Base-by-base conservation (phyloP, 2,329 filamentous ascomycete genomes). In the Samsoniella hepiali region DNA sequence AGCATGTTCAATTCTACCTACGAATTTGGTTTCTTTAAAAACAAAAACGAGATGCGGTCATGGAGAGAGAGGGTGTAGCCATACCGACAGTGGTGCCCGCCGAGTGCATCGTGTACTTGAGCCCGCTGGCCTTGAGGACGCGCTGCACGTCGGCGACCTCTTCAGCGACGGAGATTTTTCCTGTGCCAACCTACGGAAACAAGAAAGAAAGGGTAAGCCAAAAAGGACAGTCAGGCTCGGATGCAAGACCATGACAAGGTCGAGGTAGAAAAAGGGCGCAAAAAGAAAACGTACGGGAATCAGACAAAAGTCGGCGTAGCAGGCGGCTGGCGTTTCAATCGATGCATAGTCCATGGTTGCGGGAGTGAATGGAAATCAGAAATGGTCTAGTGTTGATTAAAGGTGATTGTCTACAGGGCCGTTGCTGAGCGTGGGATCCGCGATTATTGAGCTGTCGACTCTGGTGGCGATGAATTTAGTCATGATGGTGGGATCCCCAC, bases 141-240 rank as follows among this genome's bases (percentile, higher is more conserved):
- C 88, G 87, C 79, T 98, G 94, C 44, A 98, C 92, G 67, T 90
- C 88, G 40, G 94, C 94, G 36, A 99, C 88, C 74, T 98, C 91
- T 68, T 89, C 86, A 5, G 91, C 89, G 17, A 94, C 90, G 2
- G 91, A 93, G 58, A 86, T 82, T 47, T 78, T 88, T 56, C 86
- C 87, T 22, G 94, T 97, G 66, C 95, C 94, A 66, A 98, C 84
- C 89, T 91, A 29, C 17, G 42, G 29, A 38, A 9, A 8, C 2
- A n/a, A 3, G 22, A 9, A 45, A 17, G 5, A 40, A 38, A n/a
- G 13, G 31, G 8, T 49, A 7, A 49, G 27, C 45, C 3, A n/a
- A 38, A 22, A 27, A 36, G 44, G 22, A 22, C 22, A 22, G 22
- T 22, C 22, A 54, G 13, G 38, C 7, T 15, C 38, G 29, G 7